phyloP scores from a whole-genome alignment of 306 rosid genomes.

The Vachellia collinsii region DNA sequence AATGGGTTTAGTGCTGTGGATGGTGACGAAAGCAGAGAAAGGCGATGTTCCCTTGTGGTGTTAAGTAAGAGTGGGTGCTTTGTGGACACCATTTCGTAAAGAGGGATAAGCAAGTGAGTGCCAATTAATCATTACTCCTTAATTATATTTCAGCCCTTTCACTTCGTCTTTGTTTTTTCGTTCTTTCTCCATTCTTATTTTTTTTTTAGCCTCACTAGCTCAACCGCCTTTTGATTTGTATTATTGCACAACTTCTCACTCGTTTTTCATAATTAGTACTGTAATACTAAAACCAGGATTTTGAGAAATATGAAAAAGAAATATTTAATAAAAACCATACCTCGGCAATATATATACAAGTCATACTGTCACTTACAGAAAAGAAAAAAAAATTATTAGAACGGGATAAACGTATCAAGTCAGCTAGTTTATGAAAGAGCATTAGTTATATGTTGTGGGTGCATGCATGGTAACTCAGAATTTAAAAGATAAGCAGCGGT shows the following conservation, averaged over 20 bases:
- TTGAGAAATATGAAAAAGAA: neutral
- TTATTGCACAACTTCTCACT: neutral
- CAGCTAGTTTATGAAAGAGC: neutral
- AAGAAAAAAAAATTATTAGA: neutral
- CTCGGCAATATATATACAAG: too few relatives aligned
- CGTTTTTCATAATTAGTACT: too few relatives aligned
- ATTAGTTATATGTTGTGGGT: neutral
- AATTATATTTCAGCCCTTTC: neutral
- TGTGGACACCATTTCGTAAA: slow-evolving; percentile 34
- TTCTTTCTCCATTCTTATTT: neutral
- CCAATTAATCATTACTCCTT: neutral
- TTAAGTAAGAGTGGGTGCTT: slow-evolving; percentile 39
- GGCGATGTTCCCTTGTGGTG: slow-evolving; percentile 27
- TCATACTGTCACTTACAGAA: neutral
- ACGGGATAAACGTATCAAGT: neutral
- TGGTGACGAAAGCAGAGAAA: slow-evolving; percentile 29
- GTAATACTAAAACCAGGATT: neutral
- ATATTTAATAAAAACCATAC: too few relatives aligned
- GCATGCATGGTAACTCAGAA: neutral
- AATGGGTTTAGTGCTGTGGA: slow-evolving; percentile 48
- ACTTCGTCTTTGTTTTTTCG: neutral
- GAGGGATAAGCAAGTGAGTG: neutral
- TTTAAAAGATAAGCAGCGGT: neutral
- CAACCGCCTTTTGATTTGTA: neutral
- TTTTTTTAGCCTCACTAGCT: neutral